Evolutionary conservation across 768 basidiomycete genomes (phyloP).

Genomic region (Termitomyces sp.): DNA sequence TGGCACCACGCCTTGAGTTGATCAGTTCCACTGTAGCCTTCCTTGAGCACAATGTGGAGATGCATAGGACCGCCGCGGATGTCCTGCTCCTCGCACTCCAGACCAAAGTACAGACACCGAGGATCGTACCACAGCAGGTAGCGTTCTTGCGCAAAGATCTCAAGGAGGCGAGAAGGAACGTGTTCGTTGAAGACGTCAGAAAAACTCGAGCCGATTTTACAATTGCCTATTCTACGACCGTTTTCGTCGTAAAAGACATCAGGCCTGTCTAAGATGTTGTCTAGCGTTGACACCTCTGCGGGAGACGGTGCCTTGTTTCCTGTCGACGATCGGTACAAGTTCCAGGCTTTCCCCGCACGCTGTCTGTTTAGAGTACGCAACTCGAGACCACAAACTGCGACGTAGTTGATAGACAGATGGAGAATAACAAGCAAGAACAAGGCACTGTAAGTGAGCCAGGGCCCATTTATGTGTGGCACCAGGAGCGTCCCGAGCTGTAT

Average conservation of each 20-base stretch:
- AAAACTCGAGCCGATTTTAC: conserved; percentile 47
- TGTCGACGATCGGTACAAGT: conserved; percentile 25
- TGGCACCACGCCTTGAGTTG: conserved; percentile 55
- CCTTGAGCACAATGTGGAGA: conserved; percentile 46
- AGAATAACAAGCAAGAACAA: conserved; percentile 46
- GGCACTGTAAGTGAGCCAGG: conserved; percentile 41
- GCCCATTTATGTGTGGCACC: conserved; percentile 48
- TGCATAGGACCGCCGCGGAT: conserved; percentile 19
- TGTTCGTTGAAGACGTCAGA: conserved; percentile 24
- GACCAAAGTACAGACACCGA: conserved; percentile 14
- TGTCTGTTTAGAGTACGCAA: conserved; percentile 59
- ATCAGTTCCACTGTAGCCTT: conserved; percentile 40
- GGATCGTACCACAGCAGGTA: conserved; percentile 53
- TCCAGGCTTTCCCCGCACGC: conserved; percentile 51
- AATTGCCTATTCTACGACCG: conserved; percentile 34
- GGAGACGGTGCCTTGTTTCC: conserved; percentile 25
- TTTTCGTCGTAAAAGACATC: conserved; percentile 33
- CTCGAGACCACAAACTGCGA: conserved; percentile 53
- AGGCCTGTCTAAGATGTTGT: conserved; percentile 39
- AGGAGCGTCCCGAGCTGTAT: conserved; percentile 56
- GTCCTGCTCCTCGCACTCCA: conserved; percentile 6
- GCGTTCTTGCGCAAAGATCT: conserved; percentile 37
- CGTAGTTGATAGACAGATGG: conserved; percentile 56
- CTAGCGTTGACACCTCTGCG: conserved; percentile 31
- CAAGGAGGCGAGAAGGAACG: conserved; percentile 26